Evolutionary conservation across 2,329 filamentous ascomycete genomes (phyloP), one percentile per base, ranked within the genome.

Genomic region (Eurotiales sp.): DNA sequence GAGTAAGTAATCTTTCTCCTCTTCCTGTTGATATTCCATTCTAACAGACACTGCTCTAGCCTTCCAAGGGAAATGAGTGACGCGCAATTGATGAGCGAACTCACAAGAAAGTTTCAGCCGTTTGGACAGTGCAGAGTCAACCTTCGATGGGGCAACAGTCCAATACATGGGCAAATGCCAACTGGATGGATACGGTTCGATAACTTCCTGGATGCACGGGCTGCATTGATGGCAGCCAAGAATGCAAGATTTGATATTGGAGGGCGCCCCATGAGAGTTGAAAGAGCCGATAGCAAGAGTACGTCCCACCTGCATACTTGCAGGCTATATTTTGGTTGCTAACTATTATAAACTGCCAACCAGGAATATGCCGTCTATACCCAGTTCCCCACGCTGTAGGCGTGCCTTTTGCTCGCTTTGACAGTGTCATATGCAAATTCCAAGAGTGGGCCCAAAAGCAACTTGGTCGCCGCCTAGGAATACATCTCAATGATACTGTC

Each of bases 151-250:
- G 43, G 21, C 3, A 5, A 21, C 14, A 29, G 39, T 21, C 4
- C 11, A n/a, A 8, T 4, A 23, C 8, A 50, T 8, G 21, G 12
- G 29, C 3, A n/a, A n/a, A 19, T 50, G 15, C 47, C 47, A 12
- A 50, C 47, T 19, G 47, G 47, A 15, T 50, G 47, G 47, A 27
- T 50, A 27, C 47, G 43, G 21, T 50, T 36, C 30, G 21, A 15
- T 37, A 43, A n/a, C 32, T 12, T 50, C 17, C 34, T 50, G 21
- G 37, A 50, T 8, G 47, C 47, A 27, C 29, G 22, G 3, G 23
- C 14, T 12, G 47, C 47, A 19, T 22, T 50, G 21, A 29, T 43
- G n/a, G 14, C 14, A 7, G 27, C 19, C n/a, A 43, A 50, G n/a
- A 40, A 50, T 23, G 12, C 23, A 8, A n/a, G 22, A 4, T 27